A percentile compares a stretch with the other conserved stretches of the same genome.
Evolutionary conservation across 768 basidiomycete genomes (phyloP).

Genomic region (Mycena capillaripes): DNA sequence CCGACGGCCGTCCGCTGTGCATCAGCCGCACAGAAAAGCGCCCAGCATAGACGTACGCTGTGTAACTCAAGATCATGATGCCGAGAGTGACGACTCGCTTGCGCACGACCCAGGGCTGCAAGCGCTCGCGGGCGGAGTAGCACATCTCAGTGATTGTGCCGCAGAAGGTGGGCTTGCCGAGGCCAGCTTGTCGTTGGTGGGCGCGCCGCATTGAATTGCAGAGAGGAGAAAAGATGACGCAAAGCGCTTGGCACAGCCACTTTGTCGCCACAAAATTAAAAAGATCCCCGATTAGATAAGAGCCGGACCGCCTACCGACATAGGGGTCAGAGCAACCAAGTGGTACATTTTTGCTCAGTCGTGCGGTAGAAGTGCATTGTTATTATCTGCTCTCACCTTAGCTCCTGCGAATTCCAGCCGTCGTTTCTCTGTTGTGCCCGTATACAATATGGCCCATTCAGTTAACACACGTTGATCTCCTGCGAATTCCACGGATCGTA

Average conservation of each 20-base stretch:
- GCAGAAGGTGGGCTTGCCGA: constrained; percentile 52
- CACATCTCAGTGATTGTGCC: constrained; percentile 68
- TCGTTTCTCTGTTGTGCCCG: no score
- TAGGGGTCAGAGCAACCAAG: no score
- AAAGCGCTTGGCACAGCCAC: not conserved
- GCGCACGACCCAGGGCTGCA: constrained; percentile 81
- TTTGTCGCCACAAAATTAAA: no score
- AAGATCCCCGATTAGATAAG: no score
- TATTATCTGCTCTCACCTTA: no score
- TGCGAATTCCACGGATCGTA: no score
- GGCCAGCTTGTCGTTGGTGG: constrained; percentile 7
- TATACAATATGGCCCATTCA: no score
- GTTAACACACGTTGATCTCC: no score
- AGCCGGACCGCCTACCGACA: no score
- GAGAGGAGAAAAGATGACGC: not conserved
- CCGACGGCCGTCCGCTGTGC: constrained; percentile 59
- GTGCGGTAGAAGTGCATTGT: no score
- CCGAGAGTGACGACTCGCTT: constrained; percentile 74
- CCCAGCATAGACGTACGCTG: constrained; percentile 84
- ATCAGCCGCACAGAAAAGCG: constrained; percentile 82
- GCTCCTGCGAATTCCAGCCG: no score
- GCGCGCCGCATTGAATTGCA: not conserved
- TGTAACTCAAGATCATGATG: constrained; percentile 76
- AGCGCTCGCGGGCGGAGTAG: constrained; percentile 53
- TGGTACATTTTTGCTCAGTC: no score